Percentiles rank a stretch among this genome's conserved stretches.
Evolutionary conservation across 441 rosid species (phyloP).

Genomic region (Mallotus japonicus): DNA sequence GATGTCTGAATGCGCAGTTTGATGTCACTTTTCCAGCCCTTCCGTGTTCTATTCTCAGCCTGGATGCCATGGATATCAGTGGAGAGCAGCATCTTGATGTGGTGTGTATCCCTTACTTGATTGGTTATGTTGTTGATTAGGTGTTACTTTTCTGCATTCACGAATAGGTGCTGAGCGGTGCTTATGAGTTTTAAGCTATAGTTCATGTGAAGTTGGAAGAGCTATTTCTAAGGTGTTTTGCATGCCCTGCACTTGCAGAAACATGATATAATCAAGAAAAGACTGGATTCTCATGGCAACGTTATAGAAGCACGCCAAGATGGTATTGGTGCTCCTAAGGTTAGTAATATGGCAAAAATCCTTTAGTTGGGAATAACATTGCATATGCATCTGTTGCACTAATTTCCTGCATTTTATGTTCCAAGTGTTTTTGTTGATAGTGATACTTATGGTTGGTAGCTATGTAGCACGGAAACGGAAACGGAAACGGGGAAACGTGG

Average conservation of each 20-base stretch:
- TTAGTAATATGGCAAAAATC: slow-evolving; percentile 26
- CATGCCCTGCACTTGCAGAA: slow-evolving; percentile 43
- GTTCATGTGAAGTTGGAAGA: neutral
- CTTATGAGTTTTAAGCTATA: no score
- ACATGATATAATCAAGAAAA: slow-evolving; percentile 85
- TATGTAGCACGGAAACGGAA: no score
- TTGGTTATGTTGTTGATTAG: neutral
- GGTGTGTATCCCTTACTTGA: slow-evolving; percentile 38
- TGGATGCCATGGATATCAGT: slow-evolving; percentile 96
- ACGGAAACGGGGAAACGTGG: no score
- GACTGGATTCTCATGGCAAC: slow-evolving; percentile 73
- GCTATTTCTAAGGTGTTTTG: slow-evolving; percentile 3
- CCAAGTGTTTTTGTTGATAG: neutral
- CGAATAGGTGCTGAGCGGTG: no score
- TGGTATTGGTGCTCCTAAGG: slow-evolving; percentile 90
- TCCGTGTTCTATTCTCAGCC: slow-evolving; percentile 87
- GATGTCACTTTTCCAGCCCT: slow-evolving; percentile 94
- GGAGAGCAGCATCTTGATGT: slow-evolving; percentile 96
- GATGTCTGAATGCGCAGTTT: slow-evolving; percentile 56
- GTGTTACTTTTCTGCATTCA: no score
- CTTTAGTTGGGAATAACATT: no score
- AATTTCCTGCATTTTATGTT: neutral
- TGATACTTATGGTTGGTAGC: neutral
- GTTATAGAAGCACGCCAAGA: slow-evolving; percentile 77
- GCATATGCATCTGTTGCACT: neutral